A percentile compares a stretch with the other conserved stretches of the same genome.
phyloP scores from a whole-genome alignment of 2,329 filamentous ascomycete genomes.

The Pyricularia grisea region DNA sequence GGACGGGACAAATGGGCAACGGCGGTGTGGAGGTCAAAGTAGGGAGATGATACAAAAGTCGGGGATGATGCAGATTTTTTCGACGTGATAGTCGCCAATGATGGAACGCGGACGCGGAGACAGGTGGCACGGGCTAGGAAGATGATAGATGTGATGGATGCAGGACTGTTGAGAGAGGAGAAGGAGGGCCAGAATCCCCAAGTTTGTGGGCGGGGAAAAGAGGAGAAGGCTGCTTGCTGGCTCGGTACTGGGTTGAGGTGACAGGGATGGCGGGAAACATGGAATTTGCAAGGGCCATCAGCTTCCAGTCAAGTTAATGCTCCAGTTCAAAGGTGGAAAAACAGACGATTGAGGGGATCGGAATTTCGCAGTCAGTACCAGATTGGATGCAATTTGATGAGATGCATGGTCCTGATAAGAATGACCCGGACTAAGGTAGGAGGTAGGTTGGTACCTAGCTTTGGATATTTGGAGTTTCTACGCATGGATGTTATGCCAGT shows the following conservation, averaged over 20 bases:
- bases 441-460: too few relatives aligned
- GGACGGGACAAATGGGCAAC: background rate
- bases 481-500: background rate
- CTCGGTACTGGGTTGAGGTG: background rate
- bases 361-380: background rate
- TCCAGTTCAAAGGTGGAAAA: background rate
- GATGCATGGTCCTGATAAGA: background rate
- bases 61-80: background rate
- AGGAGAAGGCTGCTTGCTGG: slow-evolving; percentile 1
- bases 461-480: background rate
- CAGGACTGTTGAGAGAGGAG: slow-evolving; percentile 8
- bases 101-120: background rate
- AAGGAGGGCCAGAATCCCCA: background rate
- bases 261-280: background rate
- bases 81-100: background rate
- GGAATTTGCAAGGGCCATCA: background rate
- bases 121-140: background rate
- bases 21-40: background rate
- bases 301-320: background rate
- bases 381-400: background rate
- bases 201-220: slow-evolving; percentile 3
- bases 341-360: background rate
- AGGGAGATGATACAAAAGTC: background rate
- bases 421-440: background rate
- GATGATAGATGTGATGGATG: slow-evolving; percentile 5